phyloP scores from a whole-genome alignment of 83 land plant genomes.

The Diphasiastrum complanatum region DNA sequence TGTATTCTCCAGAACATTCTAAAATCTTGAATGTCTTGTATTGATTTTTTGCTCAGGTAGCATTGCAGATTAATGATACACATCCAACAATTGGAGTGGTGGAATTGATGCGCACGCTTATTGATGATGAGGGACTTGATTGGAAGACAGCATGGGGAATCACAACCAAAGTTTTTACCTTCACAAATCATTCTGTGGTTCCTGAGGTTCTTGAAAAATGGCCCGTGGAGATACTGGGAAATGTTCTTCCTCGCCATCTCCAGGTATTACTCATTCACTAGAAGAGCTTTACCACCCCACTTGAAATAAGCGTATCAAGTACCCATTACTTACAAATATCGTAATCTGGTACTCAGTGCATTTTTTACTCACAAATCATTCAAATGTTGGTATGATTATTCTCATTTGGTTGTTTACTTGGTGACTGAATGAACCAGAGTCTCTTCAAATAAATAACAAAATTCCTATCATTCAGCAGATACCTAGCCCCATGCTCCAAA shows the following conservation, averaged over 20 bases:
- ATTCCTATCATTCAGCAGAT: too few relatives aligned
- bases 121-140: conserved; percentile 55
- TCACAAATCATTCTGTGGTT: conserved; percentile 54
- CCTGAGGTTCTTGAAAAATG: conserved; percentile 62
- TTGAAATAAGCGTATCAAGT: too few relatives aligned
- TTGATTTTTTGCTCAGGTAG: conserved; percentile 39
- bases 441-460: too few relatives aligned
- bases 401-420: conserved; percentile 2
- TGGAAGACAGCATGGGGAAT: conserved; percentile 59
- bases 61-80: conserved; percentile 69
- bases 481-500: too few relatives aligned
- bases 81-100: conserved; percentile 63
- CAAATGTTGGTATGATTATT: neutral
- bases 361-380: neutral
- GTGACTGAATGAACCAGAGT: too few relatives aligned
- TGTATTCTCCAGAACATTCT: too few relatives aligned
- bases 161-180: conserved; percentile 46
- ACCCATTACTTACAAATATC: too few relatives aligned
- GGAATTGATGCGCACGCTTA: conserved; percentile 57
- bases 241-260: conserved; percentile 68
- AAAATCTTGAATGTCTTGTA: conserved; percentile 11
- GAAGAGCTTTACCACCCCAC: neutral
- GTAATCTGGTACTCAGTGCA: too few relatives aligned
- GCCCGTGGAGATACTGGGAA: conserved; percentile 59
- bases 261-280: conserved; percentile 34